These are phyloP conservation scores for Suillus bovinus DNA, from an alignment of 768 basidiomycete species.

Conservation along the genomic window DNA sequence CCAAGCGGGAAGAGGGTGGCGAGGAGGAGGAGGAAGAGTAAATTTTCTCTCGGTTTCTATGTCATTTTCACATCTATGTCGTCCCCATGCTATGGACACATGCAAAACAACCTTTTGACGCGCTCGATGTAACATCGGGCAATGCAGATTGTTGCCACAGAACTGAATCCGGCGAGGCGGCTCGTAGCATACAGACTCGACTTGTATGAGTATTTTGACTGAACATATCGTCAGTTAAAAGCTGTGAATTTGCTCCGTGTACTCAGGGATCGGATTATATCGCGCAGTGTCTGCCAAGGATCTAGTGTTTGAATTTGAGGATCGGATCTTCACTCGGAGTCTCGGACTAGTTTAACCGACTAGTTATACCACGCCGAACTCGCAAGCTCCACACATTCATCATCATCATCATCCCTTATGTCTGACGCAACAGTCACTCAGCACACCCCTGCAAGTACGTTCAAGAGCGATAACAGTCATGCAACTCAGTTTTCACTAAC, in stretches of 20 bases:
- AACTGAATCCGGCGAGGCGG: neutral
- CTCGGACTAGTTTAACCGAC: neutral
- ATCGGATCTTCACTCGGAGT: too few species aligned
- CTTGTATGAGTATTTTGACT: neutral
- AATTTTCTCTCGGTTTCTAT: constrained; percentile 29
- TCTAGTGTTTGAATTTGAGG: too few species aligned
- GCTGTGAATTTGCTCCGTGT: neutral
- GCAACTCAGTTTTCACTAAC: neutral
- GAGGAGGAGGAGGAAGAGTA: constrained; percentile 92
- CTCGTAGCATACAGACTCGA: neutral
- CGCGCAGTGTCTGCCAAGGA: neutral
- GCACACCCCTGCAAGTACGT: constrained; percentile 53
- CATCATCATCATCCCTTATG: constrained; percentile 18
- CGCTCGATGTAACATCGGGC: constrained; percentile 12
- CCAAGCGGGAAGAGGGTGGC: constrained; percentile 87
- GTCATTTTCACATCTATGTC: constrained; percentile 25
- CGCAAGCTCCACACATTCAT: neutral
- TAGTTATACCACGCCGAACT: neutral
- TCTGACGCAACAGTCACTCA: constrained; percentile 31
- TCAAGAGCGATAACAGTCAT: neutral
- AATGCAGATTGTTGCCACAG: neutral
- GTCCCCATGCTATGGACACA: constrained; percentile 34
- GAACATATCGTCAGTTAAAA: neutral
- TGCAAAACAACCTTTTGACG: constrained; percentile 27
- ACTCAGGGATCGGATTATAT: neutral